Evolutionary conservation across 805 yeast genomes (phyloP).

Genomic region (Kuraishia piskuri): DNA sequence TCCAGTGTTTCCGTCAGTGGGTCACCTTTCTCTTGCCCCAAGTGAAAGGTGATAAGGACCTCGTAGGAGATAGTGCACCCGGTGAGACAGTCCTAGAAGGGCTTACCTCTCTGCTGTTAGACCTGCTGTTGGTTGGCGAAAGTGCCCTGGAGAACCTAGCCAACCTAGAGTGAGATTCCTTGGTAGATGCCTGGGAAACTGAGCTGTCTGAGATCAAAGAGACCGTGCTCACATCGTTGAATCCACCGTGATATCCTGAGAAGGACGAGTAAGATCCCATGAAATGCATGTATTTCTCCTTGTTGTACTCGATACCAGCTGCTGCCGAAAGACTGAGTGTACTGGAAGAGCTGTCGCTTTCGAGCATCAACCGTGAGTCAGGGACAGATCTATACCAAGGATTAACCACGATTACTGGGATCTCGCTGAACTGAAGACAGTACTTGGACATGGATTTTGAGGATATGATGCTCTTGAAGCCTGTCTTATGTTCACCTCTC

Average conservation of each 20-base stretch:
- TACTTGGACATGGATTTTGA: conserved; percentile 40
- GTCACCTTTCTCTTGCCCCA: not conserved
- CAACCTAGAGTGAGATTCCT: not conserved
- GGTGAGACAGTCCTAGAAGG: not conserved
- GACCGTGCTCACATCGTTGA: not conserved
- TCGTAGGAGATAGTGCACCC: not conserved
- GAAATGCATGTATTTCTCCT: not conserved
- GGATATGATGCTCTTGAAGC: conserved; percentile 26
- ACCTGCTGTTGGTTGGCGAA: not conserved
- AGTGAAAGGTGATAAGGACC: not conserved
- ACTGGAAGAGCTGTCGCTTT: not conserved
- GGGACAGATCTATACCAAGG: conserved; percentile 21
- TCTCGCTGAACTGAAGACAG: conserved; percentile 34
- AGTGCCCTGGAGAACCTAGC: not conserved
- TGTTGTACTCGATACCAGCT: not conserved
- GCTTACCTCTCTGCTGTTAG: not conserved
- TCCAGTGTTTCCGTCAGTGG: not conserved
- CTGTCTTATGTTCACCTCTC: conserved; percentile 26
- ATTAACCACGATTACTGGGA: conserved; percentile 37
- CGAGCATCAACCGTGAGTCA: not conserved
- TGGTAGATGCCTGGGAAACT: not conserved
- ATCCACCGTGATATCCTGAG: not conserved
- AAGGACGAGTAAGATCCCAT: not conserved
- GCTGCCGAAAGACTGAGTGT: not conserved
- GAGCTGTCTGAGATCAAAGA: not conserved